A percentile compares a stretch with the other conserved stretches of the same genome.
These are phyloP conservation scores for Thuidium tamariscinum DNA, from an alignment of 225 moss, liverwort and hornwort genomes.

Conservation along the genomic window DNA sequence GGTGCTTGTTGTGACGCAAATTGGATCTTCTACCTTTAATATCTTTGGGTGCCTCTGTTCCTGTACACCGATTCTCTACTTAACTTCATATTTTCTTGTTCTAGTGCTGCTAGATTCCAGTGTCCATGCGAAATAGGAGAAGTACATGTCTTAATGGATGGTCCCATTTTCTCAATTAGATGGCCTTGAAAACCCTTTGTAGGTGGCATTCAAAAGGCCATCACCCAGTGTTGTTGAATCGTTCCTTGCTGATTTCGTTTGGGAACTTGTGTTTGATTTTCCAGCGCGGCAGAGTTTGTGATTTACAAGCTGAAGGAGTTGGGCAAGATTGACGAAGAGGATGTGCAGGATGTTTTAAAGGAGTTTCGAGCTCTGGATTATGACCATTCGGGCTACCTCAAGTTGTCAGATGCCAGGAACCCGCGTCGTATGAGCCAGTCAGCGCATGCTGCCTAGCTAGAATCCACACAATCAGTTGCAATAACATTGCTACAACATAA, in stretches of 20 bases:
- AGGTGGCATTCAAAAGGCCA: background rate
- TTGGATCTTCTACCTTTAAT: background rate
- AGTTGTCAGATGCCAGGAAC: slow-evolving; percentile 9
- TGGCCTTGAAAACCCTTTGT: background rate
- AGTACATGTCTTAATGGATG: background rate
- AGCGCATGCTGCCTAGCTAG: slow-evolving; percentile 1
- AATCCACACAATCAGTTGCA: background rate
- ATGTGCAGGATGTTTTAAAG: slow-evolving; percentile 47
- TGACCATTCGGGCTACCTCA: slow-evolving; percentile 41
- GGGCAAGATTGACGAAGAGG: slow-evolving; percentile 57
- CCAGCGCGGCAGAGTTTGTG: slow-evolving; percentile 55
- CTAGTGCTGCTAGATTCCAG: background rate
- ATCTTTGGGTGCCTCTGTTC: background rate
- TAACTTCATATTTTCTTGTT: background rate
- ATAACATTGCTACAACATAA: background rate
- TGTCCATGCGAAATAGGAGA: background rate
- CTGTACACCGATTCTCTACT: background rate
- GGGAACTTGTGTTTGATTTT: background rate
- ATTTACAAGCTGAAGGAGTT: slow-evolving; percentile 82
- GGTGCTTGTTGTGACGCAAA: background rate
- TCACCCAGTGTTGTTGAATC: background rate
- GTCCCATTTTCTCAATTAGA: background rate
- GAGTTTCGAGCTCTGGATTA: slow-evolving; percentile 42
- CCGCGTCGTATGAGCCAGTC: background rate
- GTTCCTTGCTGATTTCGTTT: background rate